A percentile compares a stretch with the other conserved stretches of the same genome.
phyloP scores from a whole-genome alignment of 2,329 filamentous ascomycete species.

The Endothia cerciana region DNA sequence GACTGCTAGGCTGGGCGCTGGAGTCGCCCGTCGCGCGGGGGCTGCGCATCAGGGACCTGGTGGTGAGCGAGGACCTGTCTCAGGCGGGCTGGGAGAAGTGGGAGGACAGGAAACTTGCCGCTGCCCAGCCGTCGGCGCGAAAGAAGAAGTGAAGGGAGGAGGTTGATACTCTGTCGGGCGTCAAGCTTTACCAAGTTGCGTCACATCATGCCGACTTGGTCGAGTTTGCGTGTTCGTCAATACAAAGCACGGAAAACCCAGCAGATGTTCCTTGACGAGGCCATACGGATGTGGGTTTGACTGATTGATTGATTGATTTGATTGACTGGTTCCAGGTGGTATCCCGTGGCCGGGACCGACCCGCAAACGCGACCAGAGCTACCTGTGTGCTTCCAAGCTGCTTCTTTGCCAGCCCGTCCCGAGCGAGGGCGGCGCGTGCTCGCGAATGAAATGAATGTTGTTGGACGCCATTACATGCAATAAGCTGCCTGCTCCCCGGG shows the following conservation, averaged over 20 bases:
- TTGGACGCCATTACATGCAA: slow-evolving; percentile 19
- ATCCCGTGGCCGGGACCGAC: not conserved
- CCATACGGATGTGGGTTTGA: not conserved
- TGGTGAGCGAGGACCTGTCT: slow-evolving; percentile 84
- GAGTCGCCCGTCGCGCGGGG: slow-evolving; percentile 66
- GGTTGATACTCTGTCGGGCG: not conserved
- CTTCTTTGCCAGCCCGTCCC: not conserved
- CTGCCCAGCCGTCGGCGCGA: slow-evolving; percentile 31
- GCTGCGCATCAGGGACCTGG: slow-evolving; percentile 78
- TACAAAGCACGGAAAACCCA: not conserved
- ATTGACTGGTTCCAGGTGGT: slow-evolving; percentile 4
- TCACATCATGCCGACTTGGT: not conserved
- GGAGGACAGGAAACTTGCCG: slow-evolving; percentile 59
- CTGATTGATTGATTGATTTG: slow-evolving; percentile 10
- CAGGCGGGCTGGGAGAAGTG: slow-evolving; percentile 95
- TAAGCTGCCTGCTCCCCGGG: slow-evolving; percentile 9
- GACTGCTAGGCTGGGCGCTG: slow-evolving; percentile 73
- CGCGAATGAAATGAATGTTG: slow-evolving; percentile 22
- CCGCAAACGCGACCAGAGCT: slow-evolving; percentile 11
- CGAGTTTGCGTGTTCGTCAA: not conserved
- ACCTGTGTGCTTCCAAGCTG: slow-evolving; percentile 16
- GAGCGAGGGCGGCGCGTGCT: not conserved
- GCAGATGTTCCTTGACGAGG: not conserved
- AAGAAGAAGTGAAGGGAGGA: slow-evolving; percentile 39
- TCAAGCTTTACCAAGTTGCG: not conserved